These are phyloP conservation scores for Verticillium klebahnii DNA, from an alignment of 2,329 filamentous ascomycete species.

Conservation along the genomic window DNA sequence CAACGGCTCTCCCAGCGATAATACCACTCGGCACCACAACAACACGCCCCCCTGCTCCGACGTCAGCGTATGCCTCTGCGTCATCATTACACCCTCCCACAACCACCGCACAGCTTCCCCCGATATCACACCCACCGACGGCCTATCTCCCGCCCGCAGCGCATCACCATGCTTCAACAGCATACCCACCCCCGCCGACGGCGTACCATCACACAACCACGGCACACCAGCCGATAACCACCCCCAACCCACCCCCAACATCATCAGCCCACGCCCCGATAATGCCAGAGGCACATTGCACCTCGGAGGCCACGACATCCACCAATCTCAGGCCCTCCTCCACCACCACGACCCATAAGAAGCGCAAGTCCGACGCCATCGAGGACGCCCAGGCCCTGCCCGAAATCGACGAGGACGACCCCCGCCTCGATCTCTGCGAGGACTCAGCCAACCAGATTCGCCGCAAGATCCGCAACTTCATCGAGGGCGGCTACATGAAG, in stretches of 20 bases:
- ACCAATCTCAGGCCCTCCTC: conserved; percentile 4
- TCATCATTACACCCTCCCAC: neutral
- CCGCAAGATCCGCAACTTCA: conserved; percentile 30
- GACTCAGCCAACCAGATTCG: conserved; percentile 1
- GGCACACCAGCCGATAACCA: neutral
- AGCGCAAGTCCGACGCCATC: conserved; percentile 10
- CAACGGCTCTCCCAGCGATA: neutral
- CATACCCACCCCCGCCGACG: neutral
- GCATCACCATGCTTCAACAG: neutral
- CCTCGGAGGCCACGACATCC: neutral
- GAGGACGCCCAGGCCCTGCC: neutral
- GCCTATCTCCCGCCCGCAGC: neutral
- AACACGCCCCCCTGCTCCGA: neutral
- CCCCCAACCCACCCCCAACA: neutral
- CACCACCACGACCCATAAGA: conserved; percentile 4
- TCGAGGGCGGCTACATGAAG: conserved; percentile 36
- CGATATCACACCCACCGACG: neutral
- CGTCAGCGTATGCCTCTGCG: neutral
- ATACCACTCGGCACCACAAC: neutral
- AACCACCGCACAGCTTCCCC: neutral
- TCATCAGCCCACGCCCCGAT: neutral
- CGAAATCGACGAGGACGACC: neutral
- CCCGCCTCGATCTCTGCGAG: neutral
- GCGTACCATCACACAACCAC: neutral
- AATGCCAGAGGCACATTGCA: neutral